Evolutionary conservation across 2,329 filamentous ascomycete species (phyloP), one percentile per base, ranked within the genome.

Genomic region (Chaetomium sp.): DNA sequence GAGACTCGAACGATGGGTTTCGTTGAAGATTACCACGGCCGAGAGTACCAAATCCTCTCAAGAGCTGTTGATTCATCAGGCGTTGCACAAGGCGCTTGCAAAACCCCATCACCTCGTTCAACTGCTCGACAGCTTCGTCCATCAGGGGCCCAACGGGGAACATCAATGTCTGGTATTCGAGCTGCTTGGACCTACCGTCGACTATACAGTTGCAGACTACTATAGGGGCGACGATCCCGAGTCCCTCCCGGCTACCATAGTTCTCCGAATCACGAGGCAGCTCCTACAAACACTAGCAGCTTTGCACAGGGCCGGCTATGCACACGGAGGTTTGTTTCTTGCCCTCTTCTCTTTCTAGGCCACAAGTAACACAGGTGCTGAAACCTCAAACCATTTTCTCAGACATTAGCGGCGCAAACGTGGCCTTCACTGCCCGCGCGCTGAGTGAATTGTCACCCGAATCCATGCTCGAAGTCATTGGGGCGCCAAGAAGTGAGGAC

Each of bases 81-180:
- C 5, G 4, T 21, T 60, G 47, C 4, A 29, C 0, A 2, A 45
- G 1, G 47, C 58, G 2, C 21, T 12, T 54, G 58, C 19, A 29
- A 19, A 53, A 23, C n/a, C n/a, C n/a, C n/a, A n/a, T n/a, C 9
- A 10, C 49, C 1, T 54, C 21, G 47, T 59, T 2, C 1, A 53
- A 47, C 21, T 54, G 2, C 49, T 60, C 58, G 58, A 60, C 49
- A 23, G n/a, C n/a, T 60, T 60, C 19, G 49, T 54, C 23, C 58
- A 60, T 21, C 31, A 60, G 31, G 58, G 58, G 13, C 47, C 47
- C 23, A 60, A 60, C 49, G 58, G 47, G 47, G 53, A n/a, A 27
- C 58, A 60, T 21, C n/a, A 19, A 29, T 60, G 58, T 21, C 25
- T 54, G 6, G 58, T 60, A 2, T 54, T 60, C 19, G 58, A 60